Base-by-base conservation (phyloP, 441 rosid genomes). In the Kokia cookei region DNA sequence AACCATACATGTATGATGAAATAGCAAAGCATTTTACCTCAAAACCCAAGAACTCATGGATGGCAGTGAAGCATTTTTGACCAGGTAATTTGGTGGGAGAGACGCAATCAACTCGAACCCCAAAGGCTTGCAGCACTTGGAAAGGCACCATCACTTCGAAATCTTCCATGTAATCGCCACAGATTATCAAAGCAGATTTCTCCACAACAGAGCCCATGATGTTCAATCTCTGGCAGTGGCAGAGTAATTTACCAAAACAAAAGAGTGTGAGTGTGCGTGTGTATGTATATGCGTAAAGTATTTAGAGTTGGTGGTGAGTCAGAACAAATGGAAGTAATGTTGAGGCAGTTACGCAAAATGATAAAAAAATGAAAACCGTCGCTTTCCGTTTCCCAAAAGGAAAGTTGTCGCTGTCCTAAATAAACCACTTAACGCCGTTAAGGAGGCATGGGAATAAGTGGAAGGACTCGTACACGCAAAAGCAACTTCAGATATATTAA, bases 81-180 rank as follows among this genome's bases (percentile, higher is more conserved):
- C 85, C 86, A 48, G 81, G 72, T 61, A 47, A 71, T 74, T 83
- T 83, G 64, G 72, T 76, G 32, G 86, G 89, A 53, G 86, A 85
- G 73, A 80, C 84, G 55, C 83, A 82, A 73, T 85, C 79, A 51
- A 85, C 86, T 47, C 42, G 57, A 58, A 83, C 82, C 17, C 86
- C 77, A 72, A 83, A 83, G 14, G 88, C 86, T 72, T 80, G 82
- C 51, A 85, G 80, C 27, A 81, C 72, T 48, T 78, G 79, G 60
- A 81, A 82, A 5, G 86, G 88, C 14, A 83, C 84, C 11, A 71
- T 66, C 47, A 80, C 84, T 75, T 85, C 84, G 24, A 77, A 85
- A 6, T 83, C 88, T 69, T 85, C 88, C 88, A 85, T 81, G 83
- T 78, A 83, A 19, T 85, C 88, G 53, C 88, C 86, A 57, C 88